phyloP scores from a whole-genome alignment of 176 grass and related monocot genomes.

The Melocanna baccifera region DNA sequence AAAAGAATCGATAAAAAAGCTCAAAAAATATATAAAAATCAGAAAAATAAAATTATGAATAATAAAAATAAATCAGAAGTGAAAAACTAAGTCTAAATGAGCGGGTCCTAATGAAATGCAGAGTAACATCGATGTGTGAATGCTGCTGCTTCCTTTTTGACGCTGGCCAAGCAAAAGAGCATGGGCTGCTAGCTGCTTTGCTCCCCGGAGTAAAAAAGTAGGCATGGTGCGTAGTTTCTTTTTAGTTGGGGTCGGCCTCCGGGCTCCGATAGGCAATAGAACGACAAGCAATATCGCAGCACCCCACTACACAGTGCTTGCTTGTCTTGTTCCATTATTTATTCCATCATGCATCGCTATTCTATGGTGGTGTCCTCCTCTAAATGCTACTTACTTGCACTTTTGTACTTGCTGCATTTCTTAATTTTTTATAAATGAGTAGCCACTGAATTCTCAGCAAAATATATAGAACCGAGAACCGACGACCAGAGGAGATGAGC shows the following conservation, averaged over 20 bases:
- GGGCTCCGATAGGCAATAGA: too few relatives aligned
- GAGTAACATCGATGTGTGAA: background rate
- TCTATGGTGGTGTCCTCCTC: background rate
- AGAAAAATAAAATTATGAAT: too few relatives aligned
- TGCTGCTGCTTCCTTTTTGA: background rate
- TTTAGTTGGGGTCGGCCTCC: background rate
- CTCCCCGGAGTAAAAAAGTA: background rate
- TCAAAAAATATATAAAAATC: too few relatives aligned
- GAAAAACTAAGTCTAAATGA: too few relatives aligned
- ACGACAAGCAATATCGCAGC: background rate
- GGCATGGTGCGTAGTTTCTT: background rate
- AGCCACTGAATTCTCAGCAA: background rate
- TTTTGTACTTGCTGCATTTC: background rate
- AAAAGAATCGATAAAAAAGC: too few relatives aligned
- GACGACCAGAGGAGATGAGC: too few relatives aligned
- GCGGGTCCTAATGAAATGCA: too few relatives aligned
- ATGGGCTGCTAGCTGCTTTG: background rate
- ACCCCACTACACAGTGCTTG: background rate
- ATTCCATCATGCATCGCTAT: background rate
- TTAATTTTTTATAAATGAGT: too few relatives aligned
- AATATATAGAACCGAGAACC: too few relatives aligned
- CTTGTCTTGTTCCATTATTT: slow-evolving; percentile 4
- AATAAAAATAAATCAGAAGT: too few relatives aligned
- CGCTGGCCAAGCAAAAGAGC: background rate
- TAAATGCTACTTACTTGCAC: background rate